phyloP scores from a whole-genome alignment of 1,284 basidiomycete genomes.

The Tilletia indica region DNA sequence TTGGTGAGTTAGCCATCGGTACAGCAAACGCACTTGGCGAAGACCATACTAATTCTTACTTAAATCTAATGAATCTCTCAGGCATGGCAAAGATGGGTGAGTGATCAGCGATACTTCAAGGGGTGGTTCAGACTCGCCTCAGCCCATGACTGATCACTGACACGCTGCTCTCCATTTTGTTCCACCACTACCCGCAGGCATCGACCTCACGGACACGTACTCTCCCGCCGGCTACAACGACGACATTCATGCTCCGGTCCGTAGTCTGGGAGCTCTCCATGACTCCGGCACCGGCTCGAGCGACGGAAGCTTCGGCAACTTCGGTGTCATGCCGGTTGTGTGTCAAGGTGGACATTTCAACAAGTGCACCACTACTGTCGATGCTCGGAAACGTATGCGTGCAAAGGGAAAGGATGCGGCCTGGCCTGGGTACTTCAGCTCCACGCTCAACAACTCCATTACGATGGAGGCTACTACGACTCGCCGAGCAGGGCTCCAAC shows the following conservation, averaged over 20 bases:
- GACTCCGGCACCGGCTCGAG: slow-evolving; percentile 48
- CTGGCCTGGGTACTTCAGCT: slow-evolving; percentile 43
- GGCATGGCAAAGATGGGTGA: slow-evolving; percentile 37
- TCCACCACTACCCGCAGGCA: not conserved
- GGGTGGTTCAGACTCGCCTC: too few relatives aligned
- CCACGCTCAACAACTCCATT: slow-evolving; percentile 43
- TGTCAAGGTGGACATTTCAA: slow-evolving; percentile 35
- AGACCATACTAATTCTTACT: too few relatives aligned
- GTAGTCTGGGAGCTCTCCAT: slow-evolving; percentile 41
- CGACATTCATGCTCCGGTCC: slow-evolving; percentile 31
- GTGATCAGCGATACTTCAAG: too few relatives aligned
- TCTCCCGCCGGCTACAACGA: slow-evolving; percentile 43
- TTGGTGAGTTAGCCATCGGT: slow-evolving; percentile 25
- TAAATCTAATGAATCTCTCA: too few relatives aligned
- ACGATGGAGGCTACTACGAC: slow-evolving; percentile 43
- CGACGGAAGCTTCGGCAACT: slow-evolving; percentile 44
- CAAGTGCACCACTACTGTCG: slow-evolving; percentile 38
- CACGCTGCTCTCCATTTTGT: too few relatives aligned
- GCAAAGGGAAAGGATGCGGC: slow-evolving; percentile 32
- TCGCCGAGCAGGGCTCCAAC: slow-evolving; percentile 36
- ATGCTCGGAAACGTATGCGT: slow-evolving; percentile 36
- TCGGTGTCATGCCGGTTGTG: slow-evolving; percentile 43
- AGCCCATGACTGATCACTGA: too few relatives aligned
- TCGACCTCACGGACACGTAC: slow-evolving; percentile 31
- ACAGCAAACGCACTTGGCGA: too few relatives aligned